A percentile compares a stretch with the other conserved stretches of the same genome.
These are phyloP conservation scores for Ceraceosorus bombacis DNA, from an alignment of 1,284 basidiomycete species.

Conservation along the genomic window DNA sequence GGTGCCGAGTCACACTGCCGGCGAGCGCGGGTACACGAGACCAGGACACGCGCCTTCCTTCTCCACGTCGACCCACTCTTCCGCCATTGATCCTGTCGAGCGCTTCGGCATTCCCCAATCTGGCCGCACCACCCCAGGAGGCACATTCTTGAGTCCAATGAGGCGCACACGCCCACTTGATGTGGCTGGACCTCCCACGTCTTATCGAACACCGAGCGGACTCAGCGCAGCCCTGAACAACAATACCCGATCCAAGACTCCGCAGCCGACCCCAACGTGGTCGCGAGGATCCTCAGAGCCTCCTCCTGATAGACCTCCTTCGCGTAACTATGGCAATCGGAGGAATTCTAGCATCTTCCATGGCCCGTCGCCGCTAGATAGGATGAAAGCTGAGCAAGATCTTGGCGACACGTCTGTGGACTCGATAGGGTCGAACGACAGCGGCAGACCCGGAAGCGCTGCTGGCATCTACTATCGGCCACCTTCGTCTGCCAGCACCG, in stretches of 20 bases:
- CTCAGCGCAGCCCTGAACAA: no score
- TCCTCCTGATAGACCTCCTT: neutral
- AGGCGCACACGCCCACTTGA: no score
- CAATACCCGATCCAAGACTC: conserved; percentile 6
- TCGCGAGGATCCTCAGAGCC: conserved; percentile 1
- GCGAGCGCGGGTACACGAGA: no score
- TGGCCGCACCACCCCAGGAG: neutral
- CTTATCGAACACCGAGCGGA: no score
- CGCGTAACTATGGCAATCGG: no score
- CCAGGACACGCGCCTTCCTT: no score
- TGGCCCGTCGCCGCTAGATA: no score
- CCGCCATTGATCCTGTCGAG: no score
- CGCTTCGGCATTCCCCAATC: neutral
- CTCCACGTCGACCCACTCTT: no score
- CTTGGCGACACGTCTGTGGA: neutral
- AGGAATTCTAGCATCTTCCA: no score
- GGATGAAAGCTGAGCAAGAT: neutral
- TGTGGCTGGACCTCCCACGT: no score
- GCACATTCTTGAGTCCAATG: neutral
- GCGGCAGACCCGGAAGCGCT: conserved; percentile 18
- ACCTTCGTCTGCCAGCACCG: conserved; percentile 23
- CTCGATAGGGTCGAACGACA: neutral
- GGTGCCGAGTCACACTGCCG: no score
- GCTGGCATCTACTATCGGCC: conserved; percentile 33
- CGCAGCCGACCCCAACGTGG: conserved; percentile 7